Conservation (phyloP, 805 yeast species). For the Wickerhamiella alocasiicola region DNA sequence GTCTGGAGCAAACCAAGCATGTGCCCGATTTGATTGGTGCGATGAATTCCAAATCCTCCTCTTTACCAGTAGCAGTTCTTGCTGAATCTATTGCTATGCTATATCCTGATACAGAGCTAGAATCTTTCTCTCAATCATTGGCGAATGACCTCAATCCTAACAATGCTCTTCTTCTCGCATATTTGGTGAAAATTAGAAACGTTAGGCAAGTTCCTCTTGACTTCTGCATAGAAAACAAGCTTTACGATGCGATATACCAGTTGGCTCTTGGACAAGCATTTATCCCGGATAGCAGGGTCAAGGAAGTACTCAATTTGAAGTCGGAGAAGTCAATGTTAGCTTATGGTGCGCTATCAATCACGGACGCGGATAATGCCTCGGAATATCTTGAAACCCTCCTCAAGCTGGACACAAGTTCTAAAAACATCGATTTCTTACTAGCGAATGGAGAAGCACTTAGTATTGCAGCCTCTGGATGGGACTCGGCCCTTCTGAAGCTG, state of each 20-base stretch:
- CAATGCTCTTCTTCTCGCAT: slow-evolving; percentile 4
- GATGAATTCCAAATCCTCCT: background rate
- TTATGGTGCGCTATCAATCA: slow-evolving; percentile 43
- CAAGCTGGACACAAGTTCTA: slow-evolving; percentile 44
- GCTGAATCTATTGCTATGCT: slow-evolving; percentile 9
- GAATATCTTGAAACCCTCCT: slow-evolving; percentile 36
- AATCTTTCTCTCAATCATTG: background rate
- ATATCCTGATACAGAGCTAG: slow-evolving; percentile 1
- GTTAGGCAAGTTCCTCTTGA: background rate
- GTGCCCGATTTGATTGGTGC: background rate
- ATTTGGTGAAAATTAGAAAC: background rate
- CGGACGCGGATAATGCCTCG: slow-evolving; percentile 22
- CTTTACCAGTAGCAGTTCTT: background rate
- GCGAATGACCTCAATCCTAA: background rate
- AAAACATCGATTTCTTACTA: slow-evolving; percentile 64
- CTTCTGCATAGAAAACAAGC: slow-evolving; percentile 3
- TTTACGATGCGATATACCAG: slow-evolving; percentile 25
- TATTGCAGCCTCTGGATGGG: slow-evolving; percentile 64
- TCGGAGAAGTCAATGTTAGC: slow-evolving; percentile 44
- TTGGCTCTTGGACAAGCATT: slow-evolving; percentile 30
- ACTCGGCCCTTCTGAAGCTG: slow-evolving; percentile 41
- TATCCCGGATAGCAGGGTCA: background rate
- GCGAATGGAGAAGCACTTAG: slow-evolving; percentile 76
- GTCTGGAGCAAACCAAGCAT: background rate
- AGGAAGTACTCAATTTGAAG: background rate